phyloP scores from a whole-genome alignment of 1,284 basidiomycete species.

The Cutaneotrichosporon sp. region DNA sequence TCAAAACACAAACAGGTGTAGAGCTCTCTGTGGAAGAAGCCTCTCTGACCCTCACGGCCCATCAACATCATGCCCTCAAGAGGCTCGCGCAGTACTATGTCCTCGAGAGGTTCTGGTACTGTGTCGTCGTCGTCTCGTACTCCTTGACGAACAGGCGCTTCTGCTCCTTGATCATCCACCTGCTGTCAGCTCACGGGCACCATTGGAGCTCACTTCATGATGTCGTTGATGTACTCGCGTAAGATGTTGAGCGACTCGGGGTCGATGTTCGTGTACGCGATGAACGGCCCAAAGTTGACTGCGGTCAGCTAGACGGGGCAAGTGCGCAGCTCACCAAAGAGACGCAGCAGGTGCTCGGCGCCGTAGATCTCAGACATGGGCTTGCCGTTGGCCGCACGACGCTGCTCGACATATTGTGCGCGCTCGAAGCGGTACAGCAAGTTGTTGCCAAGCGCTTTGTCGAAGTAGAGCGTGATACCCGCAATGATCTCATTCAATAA shows the following conservation, averaged over 20 bases:
- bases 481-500: conserved; percentile 77
- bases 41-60: background rate
- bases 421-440: conserved; percentile 93
- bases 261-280: conserved; percentile 89
- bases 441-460: conserved; percentile 84
- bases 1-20: background rate
- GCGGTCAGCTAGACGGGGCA: conserved; percentile 10
- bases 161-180: conserved; percentile 57
- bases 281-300: conserved; percentile 69
- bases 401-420: conserved; percentile 82
- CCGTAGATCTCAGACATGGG: conserved; percentile 92
- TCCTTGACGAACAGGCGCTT: conserved; percentile 54
- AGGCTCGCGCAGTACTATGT: conserved; percentile 33
- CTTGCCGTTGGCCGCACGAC: conserved; percentile 71
- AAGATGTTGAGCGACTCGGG: conserved; percentile 78
- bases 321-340: conserved; percentile 70
- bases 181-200: conserved; percentile 19
- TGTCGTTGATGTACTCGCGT: conserved; percentile 85
- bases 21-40: background rate
- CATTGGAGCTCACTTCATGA: conserved; percentile 69
- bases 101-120: conserved; percentile 53
- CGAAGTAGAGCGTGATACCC: conserved; percentile 92
- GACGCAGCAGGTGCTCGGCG: conserved; percentile 87
- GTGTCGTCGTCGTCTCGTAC: conserved; percentile 55
- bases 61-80: background rate